Base-by-base conservation (phyloP, 192 early-diverging fungal species). In the Paraglomus brasilianum region DNA sequence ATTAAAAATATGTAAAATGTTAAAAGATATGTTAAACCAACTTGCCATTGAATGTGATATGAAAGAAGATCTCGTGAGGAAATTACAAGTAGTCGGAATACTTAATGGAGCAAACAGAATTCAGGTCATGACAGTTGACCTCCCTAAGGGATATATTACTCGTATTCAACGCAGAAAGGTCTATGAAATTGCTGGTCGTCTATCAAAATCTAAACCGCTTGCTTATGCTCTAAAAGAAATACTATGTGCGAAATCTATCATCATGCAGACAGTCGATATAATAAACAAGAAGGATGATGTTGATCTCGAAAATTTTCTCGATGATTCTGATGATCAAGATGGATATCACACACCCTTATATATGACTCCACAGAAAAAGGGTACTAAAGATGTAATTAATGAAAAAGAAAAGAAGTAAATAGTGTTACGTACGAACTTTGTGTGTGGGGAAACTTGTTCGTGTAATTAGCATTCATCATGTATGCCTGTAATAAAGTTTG, bases 1-100 rank as follows among this genome's bases (percentile, higher is more conserved):
- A n/a, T n/a, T n/a, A n/a, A n/a, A n/a, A n/a, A n/a, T n/a, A n/a
- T n/a, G n/a, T n/a, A n/a, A 65, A 5, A 38, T 65, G 62, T 2
- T 64, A 36, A 21, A 64, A 19, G 62, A 64, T 22, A 64, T 64
- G 62, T 21, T 64, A 36, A 49, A 10, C 24, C 17, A 64, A 38
- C 42, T 61, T 48, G 8, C 45, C n/a, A 48, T n/a, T 15, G 22
- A 7, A 30, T 61, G 59, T 43, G 13, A 43, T 17, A 61, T 61
- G 59, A 61, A 61, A 61, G 59, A 61, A 61, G 59, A 45, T 44
- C 13, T 61, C 24, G 4, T 61, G 46, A 61, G 41, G 30, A 61
- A 61, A 30, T 45, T 61, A 44, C 39, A 61, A 61, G 8, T 45
- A 61, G 41, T 14, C 5, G 59, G 59, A n/a, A 61, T 61, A n/a